These are phyloP conservation scores for Metschnikowia dekortorum DNA, from an alignment of 805 yeast species.

Conservation along the genomic window DNA sequence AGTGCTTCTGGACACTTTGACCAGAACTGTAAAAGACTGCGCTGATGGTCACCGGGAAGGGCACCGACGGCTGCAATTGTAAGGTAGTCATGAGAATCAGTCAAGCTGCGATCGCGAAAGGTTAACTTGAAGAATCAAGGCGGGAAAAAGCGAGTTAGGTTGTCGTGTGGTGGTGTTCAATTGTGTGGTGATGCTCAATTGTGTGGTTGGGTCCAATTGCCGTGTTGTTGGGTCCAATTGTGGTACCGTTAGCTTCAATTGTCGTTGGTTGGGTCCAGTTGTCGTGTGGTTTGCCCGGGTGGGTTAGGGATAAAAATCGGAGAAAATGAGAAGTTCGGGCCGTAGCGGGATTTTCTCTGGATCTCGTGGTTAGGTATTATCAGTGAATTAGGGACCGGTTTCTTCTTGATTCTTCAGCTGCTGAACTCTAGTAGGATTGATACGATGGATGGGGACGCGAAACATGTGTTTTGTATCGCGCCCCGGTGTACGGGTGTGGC, in stretches of 20 bases:
- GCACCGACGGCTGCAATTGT: constrained; percentile 55
- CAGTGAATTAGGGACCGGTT: not conserved
- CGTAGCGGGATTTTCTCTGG: not conserved
- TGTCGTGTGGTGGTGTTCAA: not conserved
- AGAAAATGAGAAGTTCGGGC: not conserved
- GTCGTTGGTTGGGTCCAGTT: not conserved
- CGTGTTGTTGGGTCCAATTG: too few relatives aligned
- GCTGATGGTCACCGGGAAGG: constrained; percentile 64
- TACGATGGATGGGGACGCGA: not conserved
- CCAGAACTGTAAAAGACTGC: constrained; percentile 45
- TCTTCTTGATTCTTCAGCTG: not conserved
- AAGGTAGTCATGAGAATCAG: constrained; percentile 38
- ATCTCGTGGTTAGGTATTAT: not conserved
- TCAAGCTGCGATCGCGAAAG: not conserved
- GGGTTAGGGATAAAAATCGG: too few relatives aligned
- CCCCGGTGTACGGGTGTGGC: constrained; percentile 1
- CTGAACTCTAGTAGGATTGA: not conserved
- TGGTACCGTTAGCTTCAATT: too few relatives aligned
- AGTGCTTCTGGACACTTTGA: constrained; percentile 45
- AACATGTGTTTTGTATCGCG: constrained; percentile 3
- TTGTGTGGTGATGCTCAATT: too few relatives aligned
- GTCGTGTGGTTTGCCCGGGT: not conserved
- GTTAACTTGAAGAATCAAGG: not conserved
- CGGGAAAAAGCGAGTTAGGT: not conserved
- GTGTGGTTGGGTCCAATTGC: too few relatives aligned